Evolutionary conservation across 2,329 filamentous ascomycete species (phyloP).

Genomic region (Colletotrichum lentis): DNA sequence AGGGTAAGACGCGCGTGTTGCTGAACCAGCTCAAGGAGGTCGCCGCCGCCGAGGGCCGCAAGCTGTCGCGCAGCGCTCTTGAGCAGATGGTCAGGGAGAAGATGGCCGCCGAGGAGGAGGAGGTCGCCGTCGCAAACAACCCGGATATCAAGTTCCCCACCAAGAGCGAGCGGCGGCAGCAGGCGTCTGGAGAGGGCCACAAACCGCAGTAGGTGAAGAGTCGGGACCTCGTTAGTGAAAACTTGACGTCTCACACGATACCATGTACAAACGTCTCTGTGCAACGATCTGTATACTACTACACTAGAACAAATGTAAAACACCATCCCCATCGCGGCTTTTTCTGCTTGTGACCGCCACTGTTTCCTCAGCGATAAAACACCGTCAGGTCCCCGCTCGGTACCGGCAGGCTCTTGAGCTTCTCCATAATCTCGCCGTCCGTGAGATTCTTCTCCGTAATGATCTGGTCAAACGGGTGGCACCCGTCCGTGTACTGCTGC

Average conservation of each 20-base stretch:
- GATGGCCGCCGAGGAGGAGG: slow-evolving; percentile 38
- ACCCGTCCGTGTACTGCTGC: slow-evolving; percentile 75
- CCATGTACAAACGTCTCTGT: slow-evolving; percentile 34
- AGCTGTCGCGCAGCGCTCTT: slow-evolving; percentile 42
- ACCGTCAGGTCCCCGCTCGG: slow-evolving; percentile 63
- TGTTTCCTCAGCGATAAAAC: slow-evolving; percentile 56
- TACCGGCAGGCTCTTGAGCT: slow-evolving; percentile 66
- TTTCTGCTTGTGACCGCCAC: not conserved
- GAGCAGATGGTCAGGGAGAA: slow-evolving; percentile 44
- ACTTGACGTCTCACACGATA: slow-evolving; percentile 18
- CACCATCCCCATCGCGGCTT: slow-evolving; percentile 7
- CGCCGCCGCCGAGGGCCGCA: slow-evolving; percentile 45
- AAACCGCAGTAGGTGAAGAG: slow-evolving; percentile 15
- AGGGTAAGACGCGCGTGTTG: slow-evolving; percentile 57
- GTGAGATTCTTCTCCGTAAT: slow-evolving; percentile 77
- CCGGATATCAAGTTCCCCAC: slow-evolving; percentile 51
- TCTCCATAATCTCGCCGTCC: slow-evolving; percentile 74
- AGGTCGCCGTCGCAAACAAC: slow-evolving; percentile 51
- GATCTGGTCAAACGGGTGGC: slow-evolving; percentile 82
- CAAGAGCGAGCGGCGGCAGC: slow-evolving; percentile 31
- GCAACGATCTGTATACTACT: slow-evolving; percentile 29
- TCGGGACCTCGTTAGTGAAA: not conserved
- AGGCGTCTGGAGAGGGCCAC: slow-evolving; percentile 11
- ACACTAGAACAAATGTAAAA: slow-evolving; percentile 30
- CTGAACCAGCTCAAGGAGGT: slow-evolving; percentile 50